Percentiles rank a stretch among this genome's conserved stretches.
These are phyloP conservation scores for Acanthamoeba castellanii DNA, from an alignment of 208 protist species.

Conservation along the genomic window DNA sequence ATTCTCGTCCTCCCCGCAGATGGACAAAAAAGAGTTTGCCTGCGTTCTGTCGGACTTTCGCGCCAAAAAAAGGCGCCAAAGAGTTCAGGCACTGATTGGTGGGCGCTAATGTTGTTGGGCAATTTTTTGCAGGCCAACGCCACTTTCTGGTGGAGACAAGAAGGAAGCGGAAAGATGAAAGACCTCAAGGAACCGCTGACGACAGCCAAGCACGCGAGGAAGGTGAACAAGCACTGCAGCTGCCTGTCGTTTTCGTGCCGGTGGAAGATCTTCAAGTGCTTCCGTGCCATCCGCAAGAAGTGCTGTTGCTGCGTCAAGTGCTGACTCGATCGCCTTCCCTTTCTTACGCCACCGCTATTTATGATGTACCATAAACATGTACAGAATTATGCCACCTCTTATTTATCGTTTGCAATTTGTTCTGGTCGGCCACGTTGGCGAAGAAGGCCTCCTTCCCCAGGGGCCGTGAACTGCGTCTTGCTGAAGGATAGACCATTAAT, in stretches of 20 bases:
- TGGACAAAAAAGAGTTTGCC: neutral
- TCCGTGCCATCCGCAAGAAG: constrained; percentile 18
- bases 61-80: neutral
- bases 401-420: neutral
- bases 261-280: constrained; percentile 49
- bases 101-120: too few relatives aligned
- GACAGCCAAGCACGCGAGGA: neutral
- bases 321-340: neutral
- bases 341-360: neutral
- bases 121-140: too few relatives aligned
- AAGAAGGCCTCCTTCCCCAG: too few relatives aligned
- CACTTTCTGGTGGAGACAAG: neutral
- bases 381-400: neutral
- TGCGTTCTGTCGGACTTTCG: neutral
- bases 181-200: constrained; percentile 43
- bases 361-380: neutral
- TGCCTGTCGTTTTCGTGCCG: constrained; percentile 35
- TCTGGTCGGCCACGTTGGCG: too few relatives aligned
- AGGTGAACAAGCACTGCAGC: constrained; percentile 47
- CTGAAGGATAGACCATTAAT: too few relatives aligned
- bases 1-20: neutral
- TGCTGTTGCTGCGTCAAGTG: constrained; percentile 46
- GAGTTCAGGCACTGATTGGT: neutral
- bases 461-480: too few relatives aligned
- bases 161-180: constrained; percentile 7